Base-by-base conservation (phyloP, 371 early-diverging fungal genomes). In the Syncephalastrum racemosum region DNA sequence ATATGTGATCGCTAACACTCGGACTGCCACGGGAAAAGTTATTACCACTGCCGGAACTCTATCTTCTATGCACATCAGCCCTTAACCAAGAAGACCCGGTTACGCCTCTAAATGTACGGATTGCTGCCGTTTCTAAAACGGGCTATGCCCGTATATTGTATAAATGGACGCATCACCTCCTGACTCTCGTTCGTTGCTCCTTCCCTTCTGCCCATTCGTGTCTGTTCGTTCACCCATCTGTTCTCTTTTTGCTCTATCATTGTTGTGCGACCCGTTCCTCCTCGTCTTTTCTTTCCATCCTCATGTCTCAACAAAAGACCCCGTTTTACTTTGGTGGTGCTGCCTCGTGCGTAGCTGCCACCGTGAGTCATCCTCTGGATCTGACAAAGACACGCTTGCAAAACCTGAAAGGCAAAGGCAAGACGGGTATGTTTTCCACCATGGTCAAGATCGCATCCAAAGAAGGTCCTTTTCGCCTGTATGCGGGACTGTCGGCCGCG, bases 381-480 rank as follows among this genome's bases (percentile, higher is more conserved):
- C 71, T 87, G 19, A 73, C 87, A 41, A 88, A 89, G 59, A 85
- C 88, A 24, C 79, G 90, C 2, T 55, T 89, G 50, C 90, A 90
- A 59, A 89, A 82, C 25, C 47, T 56, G 22, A 62, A 66, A 42
- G 70, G 62, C 41, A 62, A 58, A 43, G 69, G 57, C 42, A 60
- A 60, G 8, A 22, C 47, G 6, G 66, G 70, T 19, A 66, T 81
- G 65, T 70, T 83, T 7, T 47, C 70, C 4, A 79, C 75, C 36
- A 56, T 71, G 53, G 54, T 76, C 8, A 64, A 64, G 20, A 62
- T 80, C 18, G 63, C 69, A 0, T 47, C 27, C 4, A 60, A 62
- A 6, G 81, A 76, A 60, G 79, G 78, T 0, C 49, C 69, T n/a
- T 43, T 75, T 1, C 70, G 73, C 2, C 69, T 84, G 15, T 87